Evolutionary conservation across 257 asterid species (phyloP).

Genomic region (Solanum medicagineum): DNA sequence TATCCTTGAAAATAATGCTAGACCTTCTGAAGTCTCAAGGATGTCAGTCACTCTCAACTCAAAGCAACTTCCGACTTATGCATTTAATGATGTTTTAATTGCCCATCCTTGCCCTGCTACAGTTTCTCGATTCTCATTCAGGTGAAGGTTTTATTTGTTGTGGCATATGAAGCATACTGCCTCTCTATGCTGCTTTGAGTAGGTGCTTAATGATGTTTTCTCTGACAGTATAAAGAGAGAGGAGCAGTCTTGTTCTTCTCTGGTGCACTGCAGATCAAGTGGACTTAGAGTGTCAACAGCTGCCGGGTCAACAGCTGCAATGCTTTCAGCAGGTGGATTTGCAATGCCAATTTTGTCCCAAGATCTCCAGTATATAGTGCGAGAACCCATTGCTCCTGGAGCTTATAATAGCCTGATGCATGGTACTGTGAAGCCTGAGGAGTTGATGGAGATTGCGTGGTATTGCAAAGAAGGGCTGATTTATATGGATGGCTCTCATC

Average conservation of each 20-base stretch:
- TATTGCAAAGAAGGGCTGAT: conserved; percentile 55
- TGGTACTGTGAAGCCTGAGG: conserved; percentile 35
- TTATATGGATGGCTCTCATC: conserved; percentile 76
- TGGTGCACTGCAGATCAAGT: conserved; percentile 72
- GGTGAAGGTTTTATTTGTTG: conserved; percentile 13
- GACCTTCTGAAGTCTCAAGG: conserved; percentile 67
- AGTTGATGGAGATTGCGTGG: conserved; percentile 64
- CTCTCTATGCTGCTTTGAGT: not conserved
- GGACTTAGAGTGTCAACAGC: conserved; percentile 90
- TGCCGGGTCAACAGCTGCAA: conserved; percentile 96
- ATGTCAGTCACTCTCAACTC: conserved; percentile 65
- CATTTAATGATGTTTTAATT: conserved; percentile 62
- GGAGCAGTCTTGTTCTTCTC: conserved; percentile 22
- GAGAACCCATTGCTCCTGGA: conserved; percentile 75
- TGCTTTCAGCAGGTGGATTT: conserved; percentile 80
- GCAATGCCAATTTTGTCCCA: conserved; percentile 62
- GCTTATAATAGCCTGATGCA: conserved; percentile 20
- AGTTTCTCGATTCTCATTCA: conserved; percentile 60
- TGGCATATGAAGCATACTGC: not conserved
- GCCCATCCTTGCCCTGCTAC: conserved; percentile 69
- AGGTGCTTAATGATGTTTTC: not conserved
- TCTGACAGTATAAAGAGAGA: conserved; percentile 30
- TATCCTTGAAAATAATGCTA: conserved; percentile 39
- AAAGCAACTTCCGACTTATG: conserved; percentile 33
- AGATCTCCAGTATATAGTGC: conserved; percentile 81